Conservation (phyloP, 257 asterid genomes). For the Solanum chmielewskii region DNA sequence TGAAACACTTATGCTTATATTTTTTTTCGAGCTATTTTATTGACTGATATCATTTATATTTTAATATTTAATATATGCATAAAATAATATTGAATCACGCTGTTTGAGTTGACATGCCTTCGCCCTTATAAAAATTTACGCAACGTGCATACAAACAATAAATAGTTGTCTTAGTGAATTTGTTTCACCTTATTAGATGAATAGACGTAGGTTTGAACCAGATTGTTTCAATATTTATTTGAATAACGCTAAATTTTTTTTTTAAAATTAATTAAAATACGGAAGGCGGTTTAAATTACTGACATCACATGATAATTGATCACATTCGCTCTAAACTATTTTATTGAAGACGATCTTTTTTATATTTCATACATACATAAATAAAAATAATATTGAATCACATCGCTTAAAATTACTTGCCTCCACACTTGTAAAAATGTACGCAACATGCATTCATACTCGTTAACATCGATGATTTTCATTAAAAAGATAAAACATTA, state of each 20-base stretch:
- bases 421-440: too few relatives aligned
- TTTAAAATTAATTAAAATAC: too few relatives aligned
- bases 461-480: not conserved
- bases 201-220: not conserved
- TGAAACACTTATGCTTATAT: not conserved
- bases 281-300: too few relatives aligned
- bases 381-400: too few relatives aligned
- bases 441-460: not conserved
- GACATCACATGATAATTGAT: not conserved
- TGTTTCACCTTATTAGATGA: not conserved
- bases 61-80: too few relatives aligned
- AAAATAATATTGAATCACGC: not conserved
- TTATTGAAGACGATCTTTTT: not conserved
- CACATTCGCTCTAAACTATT: not conserved
- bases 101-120: not conserved
- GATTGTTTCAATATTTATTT: too few relatives aligned
- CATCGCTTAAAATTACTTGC: not conserved
- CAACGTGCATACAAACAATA: not conserved
- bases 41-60: not conserved
- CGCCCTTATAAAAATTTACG: too few relatives aligned
- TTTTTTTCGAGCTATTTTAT: not conserved
- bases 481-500: too few relatives aligned
- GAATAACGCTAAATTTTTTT: not conserved
- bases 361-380: too few relatives aligned
- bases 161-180: too few relatives aligned